Evolutionary conservation across 176 grass and related monocot species (phyloP).

Genomic region (Ensete ventricosum): DNA sequence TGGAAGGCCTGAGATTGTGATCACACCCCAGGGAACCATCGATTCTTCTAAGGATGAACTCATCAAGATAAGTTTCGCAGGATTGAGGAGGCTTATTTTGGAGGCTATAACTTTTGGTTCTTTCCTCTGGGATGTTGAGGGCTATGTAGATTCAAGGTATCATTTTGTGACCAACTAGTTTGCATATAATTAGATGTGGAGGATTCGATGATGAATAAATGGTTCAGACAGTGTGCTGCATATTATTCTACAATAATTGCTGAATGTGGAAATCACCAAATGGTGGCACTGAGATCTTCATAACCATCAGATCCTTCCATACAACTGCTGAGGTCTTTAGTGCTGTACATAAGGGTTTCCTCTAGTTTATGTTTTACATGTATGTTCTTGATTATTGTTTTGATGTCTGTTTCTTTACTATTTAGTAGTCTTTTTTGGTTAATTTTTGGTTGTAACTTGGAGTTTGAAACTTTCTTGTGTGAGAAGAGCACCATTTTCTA

Average conservation of each 20-base stretch:
- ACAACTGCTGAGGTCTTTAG: not conserved
- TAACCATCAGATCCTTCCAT: not conserved
- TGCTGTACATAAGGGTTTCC: not conserved
- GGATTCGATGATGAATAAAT: too few relatives aligned
- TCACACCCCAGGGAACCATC: constrained; percentile 56
- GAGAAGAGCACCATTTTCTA: not conserved
- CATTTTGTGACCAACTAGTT: constrained; percentile 59
- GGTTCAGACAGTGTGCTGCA: not conserved
- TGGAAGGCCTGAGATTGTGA: constrained; percentile 81
- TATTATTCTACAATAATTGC: not conserved
- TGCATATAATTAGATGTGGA: not conserved
- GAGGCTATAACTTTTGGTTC: constrained; percentile 90
- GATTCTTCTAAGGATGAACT: constrained; percentile 82
- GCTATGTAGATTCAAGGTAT: constrained; percentile 73
- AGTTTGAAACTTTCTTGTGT: not conserved
- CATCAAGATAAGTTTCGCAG: constrained; percentile 57
- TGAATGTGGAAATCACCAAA: not conserved
- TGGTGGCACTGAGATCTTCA: not conserved
- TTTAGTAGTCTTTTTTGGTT: not conserved
- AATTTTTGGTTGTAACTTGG: not conserved
- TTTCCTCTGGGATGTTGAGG: constrained; percentile 83
- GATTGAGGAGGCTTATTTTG: constrained; percentile 67
- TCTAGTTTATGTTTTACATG: not conserved
- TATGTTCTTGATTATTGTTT: not conserved
- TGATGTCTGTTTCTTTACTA: not conserved